Evolutionary conservation across 345 rosid species (phyloP).

Genomic region (Gossypium turneri): DNA sequence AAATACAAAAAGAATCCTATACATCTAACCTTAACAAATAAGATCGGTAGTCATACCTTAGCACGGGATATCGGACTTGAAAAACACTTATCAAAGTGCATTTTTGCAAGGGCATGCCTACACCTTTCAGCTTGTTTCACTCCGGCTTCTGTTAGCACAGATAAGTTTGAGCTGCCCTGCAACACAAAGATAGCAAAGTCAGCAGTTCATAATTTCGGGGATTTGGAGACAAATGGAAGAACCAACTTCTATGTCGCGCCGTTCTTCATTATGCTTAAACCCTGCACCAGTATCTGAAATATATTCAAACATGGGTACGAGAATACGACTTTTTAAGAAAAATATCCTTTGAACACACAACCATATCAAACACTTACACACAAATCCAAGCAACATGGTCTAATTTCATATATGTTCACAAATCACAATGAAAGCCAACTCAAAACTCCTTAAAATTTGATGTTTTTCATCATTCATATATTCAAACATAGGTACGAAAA

Average conservation of each 20-base stretch:
- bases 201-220: background rate
- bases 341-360: background rate
- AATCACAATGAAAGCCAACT: background rate
- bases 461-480: background rate
- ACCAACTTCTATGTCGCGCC: background rate
- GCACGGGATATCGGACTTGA: constrained; percentile 66
- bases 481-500: background rate
- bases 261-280: background rate
- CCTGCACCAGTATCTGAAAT: background rate
- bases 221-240: background rate
- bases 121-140: constrained; percentile 58
- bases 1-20: background rate
- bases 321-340: background rate
- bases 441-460: background rate
- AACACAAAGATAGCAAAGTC: background rate
- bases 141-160: constrained; percentile 56
- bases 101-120: constrained; percentile 38
- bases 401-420: background rate
- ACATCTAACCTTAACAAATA: background rate
- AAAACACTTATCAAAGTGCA: constrained; percentile 48
- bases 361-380: background rate
- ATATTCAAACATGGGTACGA: background rate
- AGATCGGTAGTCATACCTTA: constrained; percentile 34
- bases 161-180: constrained; percentile 63
- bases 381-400: background rate